phyloP scores from a whole-genome alignment of 768 basidiomycete species.

The Xerocomus spinulosus region DNA sequence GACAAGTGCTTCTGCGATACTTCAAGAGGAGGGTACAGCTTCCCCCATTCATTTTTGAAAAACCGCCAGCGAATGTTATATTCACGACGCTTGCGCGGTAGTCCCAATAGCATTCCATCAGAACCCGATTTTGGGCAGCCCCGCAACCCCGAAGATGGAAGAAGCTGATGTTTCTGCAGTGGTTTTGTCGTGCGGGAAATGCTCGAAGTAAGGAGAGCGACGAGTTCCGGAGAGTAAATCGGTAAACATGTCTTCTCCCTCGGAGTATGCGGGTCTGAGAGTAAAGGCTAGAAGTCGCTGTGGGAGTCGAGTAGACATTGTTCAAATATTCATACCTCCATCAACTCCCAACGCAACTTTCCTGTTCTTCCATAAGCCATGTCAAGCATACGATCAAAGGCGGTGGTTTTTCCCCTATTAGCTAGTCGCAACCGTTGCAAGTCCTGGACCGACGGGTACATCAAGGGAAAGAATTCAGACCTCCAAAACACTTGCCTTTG shows the following conservation, averaged over 20 bases:
- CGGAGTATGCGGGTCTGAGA: constrained; percentile 41
- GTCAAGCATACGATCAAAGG: constrained; percentile 57
- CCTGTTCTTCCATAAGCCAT: constrained; percentile 76
- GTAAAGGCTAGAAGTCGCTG: constrained; percentile 44
- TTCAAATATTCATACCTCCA: constrained; percentile 44
- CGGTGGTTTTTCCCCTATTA: constrained; percentile 43
- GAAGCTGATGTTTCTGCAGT: constrained; percentile 38
- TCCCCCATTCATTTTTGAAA: constrained; percentile 51
- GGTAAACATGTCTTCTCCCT: constrained; percentile 60
- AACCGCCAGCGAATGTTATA: constrained; percentile 69
- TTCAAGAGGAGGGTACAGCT: constrained; percentile 58
- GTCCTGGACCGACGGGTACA: constrained; percentile 37
- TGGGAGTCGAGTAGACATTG: constrained; percentile 3
- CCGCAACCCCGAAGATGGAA: constrained; percentile 52
- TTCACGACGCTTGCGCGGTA: constrained; percentile 68
- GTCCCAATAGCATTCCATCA: constrained; percentile 55
- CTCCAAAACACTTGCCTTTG: constrained; percentile 38
- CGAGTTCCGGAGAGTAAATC: constrained; percentile 57
- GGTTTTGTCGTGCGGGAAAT: constrained; percentile 44
- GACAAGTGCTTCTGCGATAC: constrained; percentile 28
- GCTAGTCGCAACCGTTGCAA: constrained; percentile 50
- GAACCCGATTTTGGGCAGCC: constrained; percentile 52
- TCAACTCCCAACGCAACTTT: constrained; percentile 61
- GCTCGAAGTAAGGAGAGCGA: constrained; percentile 54
- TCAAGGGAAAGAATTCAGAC: neutral